Evolutionary conservation across 805 yeast species (phyloP).

Genomic region (Sugiyamaella boreocaroliniensis): DNA sequence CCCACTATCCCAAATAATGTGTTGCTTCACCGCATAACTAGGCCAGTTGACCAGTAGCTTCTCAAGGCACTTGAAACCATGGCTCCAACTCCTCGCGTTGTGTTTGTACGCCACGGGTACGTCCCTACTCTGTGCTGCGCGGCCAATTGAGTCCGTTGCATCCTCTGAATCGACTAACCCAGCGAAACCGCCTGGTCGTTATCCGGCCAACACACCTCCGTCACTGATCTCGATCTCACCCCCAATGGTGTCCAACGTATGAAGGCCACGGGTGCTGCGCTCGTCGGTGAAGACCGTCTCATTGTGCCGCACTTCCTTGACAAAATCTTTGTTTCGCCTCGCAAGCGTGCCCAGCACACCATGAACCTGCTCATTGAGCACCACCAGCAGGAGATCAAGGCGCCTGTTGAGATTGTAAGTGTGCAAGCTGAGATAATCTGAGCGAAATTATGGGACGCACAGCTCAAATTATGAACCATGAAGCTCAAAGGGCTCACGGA

Average conservation of each 20-base stretch:
- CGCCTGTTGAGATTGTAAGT: constrained; percentile 19
- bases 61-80: not conserved
- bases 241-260: constrained; percentile 72
- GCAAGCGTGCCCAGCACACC: constrained; percentile 73
- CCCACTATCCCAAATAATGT: not conserved
- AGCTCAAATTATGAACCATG: too few relatives aligned
- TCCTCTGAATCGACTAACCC: not conserved
- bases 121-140: not conserved
- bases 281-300: constrained; percentile 55
- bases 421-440: not conserved
- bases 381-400: constrained; percentile 27
- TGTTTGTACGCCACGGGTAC: constrained; percentile 36
- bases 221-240: constrained; percentile 76
- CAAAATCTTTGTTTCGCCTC: constrained; percentile 70
- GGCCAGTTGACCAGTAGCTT: not conserved
- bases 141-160: too few relatives aligned
- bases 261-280: constrained; percentile 59
- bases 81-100: constrained; percentile 31
- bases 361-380: constrained; percentile 50
- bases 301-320: constrained; percentile 59
- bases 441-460: too few relatives aligned
- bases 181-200: constrained; percentile 93
- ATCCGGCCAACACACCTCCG: constrained; percentile 84
- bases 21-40: not conserved
- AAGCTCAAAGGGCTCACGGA: too few relatives aligned